Conservation (phyloP, 1,139 yeast species). For the Cylindricascospora bacillispora region DNA sequence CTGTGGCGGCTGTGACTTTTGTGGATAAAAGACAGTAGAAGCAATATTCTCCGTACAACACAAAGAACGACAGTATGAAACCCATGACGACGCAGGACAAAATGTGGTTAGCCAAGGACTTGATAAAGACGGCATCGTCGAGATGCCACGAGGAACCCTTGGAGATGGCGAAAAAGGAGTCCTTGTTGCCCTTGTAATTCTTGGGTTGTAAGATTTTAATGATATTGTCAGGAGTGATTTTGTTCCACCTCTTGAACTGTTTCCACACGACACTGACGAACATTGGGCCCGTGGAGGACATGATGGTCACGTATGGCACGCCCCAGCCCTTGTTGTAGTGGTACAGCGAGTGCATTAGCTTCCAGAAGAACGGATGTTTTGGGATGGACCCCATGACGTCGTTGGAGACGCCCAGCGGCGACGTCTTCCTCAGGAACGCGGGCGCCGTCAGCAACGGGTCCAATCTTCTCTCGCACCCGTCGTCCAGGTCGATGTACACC, state of each 20-base stretch:
- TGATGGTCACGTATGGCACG: slow-evolving; percentile 79
- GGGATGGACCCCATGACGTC: slow-evolving; percentile 90
- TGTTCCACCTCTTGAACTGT: slow-evolving; percentile 71
- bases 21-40: slow-evolving; percentile 34
- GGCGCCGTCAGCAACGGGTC: slow-evolving; percentile 75
- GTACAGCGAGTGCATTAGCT: slow-evolving; percentile 51
- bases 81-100: slow-evolving; percentile 59
- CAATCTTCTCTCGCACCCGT: slow-evolving; percentile 64
- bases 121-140: slow-evolving; percentile 69
- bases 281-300: slow-evolving; percentile 89
- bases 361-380: slow-evolving; percentile 70
- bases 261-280: slow-evolving; percentile 80
- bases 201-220: slow-evolving; percentile 61
- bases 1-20: too few species aligned
- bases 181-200: slow-evolving; percentile 46
- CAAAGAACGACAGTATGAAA: slow-evolving; percentile 40
- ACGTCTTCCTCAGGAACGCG: slow-evolving; percentile 77
- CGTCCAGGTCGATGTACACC: slow-evolving; percentile 79
- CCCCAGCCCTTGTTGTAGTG: slow-evolving; percentile 61
- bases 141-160: slow-evolving; percentile 85
- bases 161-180: slow-evolving; percentile 58
- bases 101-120: slow-evolving; percentile 58
- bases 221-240: slow-evolving; percentile 38
- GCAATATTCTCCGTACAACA: slow-evolving; percentile 52
- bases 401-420: slow-evolving; percentile 85